Evolutionary conservation across 768 basidiomycete species (phyloP).

Genomic region (Neoboletus brunneissimus): DNA sequence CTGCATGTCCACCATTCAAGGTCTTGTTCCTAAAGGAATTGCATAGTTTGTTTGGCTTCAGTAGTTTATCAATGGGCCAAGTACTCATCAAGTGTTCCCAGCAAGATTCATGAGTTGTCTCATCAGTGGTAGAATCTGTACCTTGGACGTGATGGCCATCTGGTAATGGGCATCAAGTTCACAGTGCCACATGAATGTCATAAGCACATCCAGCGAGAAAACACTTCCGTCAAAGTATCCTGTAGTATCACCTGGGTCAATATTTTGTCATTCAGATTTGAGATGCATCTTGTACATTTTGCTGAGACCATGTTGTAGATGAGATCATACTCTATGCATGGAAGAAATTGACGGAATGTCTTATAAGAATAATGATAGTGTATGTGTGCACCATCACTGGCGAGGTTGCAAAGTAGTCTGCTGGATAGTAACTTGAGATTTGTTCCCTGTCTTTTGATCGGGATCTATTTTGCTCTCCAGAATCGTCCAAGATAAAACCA

Average conservation of each 20-base stretch:
- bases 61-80: background rate
- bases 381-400: conserved; percentile 93
- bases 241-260: conserved; percentile 93
- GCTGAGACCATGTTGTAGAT: conserved; percentile 98
- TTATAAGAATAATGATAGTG: conserved; percentile 8
- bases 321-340: conserved; percentile 81
- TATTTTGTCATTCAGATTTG: conserved; percentile 83
- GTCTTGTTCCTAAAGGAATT: conserved; percentile 81
- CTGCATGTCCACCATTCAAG: conserved; percentile 93
- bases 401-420: conserved; percentile 86
- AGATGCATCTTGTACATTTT: conserved; percentile 96
- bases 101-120: conserved; percentile 93
- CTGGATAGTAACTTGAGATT: conserved; percentile 85
- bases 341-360: background rate
- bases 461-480: conserved; percentile 78
- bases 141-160: conserved; percentile 94
- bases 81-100: conserved; percentile 88
- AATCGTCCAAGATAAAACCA: conserved; percentile 94
- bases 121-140: conserved; percentile 90
- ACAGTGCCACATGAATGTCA: conserved; percentile 90
- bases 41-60: background rate
- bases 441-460: conserved; percentile 75
- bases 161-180: conserved; percentile 96
- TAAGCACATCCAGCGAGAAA: conserved; percentile 67
- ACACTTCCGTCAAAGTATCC: conserved; percentile 85